Conservation (phyloP, 352 stramenopile species). For the Plasmopara halstedii region DNA sequence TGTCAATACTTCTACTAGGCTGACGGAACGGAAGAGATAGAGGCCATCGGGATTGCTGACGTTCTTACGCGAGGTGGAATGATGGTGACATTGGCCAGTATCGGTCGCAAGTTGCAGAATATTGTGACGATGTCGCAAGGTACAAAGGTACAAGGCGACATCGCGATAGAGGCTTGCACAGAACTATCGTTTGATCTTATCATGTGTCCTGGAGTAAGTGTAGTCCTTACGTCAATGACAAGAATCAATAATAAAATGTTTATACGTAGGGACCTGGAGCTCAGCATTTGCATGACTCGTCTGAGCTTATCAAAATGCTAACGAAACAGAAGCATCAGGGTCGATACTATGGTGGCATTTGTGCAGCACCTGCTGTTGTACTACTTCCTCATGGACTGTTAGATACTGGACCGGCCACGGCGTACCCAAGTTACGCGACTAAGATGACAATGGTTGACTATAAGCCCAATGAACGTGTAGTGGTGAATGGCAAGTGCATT, state of each 20-base stretch:
- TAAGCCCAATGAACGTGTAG: constrained; percentile 31
- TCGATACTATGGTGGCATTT: constrained; percentile 67
- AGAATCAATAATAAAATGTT: too few relatives aligned
- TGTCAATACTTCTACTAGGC: constrained; percentile 26
- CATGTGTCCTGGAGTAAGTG: constrained; percentile 44
- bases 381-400: constrained; percentile 49
- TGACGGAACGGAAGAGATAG: constrained; percentile 72
- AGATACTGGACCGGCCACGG: constrained; percentile 27
- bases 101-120: constrained; percentile 44
- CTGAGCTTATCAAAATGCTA: constrained; percentile 41
- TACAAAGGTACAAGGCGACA: constrained; percentile 50
- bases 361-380: constrained; percentile 51
- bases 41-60: constrained; percentile 56
- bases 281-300: constrained; percentile 48
- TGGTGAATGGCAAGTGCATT: constrained; percentile 58
- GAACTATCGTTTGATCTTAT: constrained; percentile 58
- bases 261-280: constrained; percentile 56
- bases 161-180: constrained; percentile 45
- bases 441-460: constrained; percentile 37
- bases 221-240: not conserved
- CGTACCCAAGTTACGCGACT: constrained; percentile 50
- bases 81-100: constrained; percentile 50
- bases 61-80: constrained; percentile 59
- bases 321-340: constrained; percentile 42
- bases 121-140: constrained; percentile 66